A percentile compares a stretch with the other conserved stretches of the same genome.
phyloP scores from a whole-genome alignment of 805 yeast species.

The Pichia thaimueangensis region DNA sequence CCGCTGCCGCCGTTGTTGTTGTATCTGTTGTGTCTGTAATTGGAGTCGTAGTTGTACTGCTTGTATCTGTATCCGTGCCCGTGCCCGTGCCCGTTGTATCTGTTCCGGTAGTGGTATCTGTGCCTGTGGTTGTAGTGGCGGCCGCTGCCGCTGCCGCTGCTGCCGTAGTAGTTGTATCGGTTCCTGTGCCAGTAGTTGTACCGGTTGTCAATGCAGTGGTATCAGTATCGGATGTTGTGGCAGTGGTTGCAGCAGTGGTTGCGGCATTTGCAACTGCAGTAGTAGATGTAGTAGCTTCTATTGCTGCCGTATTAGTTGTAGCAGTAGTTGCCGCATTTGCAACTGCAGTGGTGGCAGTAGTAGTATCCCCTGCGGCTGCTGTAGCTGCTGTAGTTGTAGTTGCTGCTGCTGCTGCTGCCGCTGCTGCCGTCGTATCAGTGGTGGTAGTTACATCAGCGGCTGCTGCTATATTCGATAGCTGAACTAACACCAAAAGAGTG shows the following conservation, averaged over 20 bases:
- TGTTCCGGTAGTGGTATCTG: slow-evolving; percentile 10
- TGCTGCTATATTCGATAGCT: slow-evolving; percentile 15
- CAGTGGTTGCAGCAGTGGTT: slow-evolving; percentile 1
- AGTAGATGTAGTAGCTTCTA: slow-evolving; percentile 12
- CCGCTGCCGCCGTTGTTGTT: slow-evolving; percentile 10
- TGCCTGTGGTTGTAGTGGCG: slow-evolving; percentile 8
- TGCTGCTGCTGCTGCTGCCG: slow-evolving; percentile 3
- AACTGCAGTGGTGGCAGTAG: slow-evolving; percentile 9
- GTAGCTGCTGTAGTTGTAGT: slow-evolving; percentile 1
- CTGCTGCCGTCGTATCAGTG: slow-evolving; percentile 3
- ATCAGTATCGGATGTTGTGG: neutral
- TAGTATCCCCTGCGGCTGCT: slow-evolving; percentile 3
- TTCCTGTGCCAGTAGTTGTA: slow-evolving; percentile 8
- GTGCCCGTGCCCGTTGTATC: slow-evolving; percentile 5
- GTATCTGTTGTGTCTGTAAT: slow-evolving; percentile 8
- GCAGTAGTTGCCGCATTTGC: slow-evolving; percentile 9
- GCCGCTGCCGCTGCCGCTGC: slow-evolving; percentile 13
- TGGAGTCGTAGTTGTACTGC: slow-evolving; percentile 1
- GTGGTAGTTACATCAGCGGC: neutral
- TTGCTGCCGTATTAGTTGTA: slow-evolving; percentile 8
- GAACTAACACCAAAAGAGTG: neutral
- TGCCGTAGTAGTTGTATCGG: slow-evolving; percentile 11
- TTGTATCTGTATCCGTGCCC: slow-evolving; percentile 5
- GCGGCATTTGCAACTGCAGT: slow-evolving; percentile 13
- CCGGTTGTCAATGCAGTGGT: slow-evolving; percentile 12